Evolutionary conservation across 805 yeast genomes (phyloP), one percentile per base, ranked within the genome.

Genomic region (Metschnikowia hibisci): DNA sequence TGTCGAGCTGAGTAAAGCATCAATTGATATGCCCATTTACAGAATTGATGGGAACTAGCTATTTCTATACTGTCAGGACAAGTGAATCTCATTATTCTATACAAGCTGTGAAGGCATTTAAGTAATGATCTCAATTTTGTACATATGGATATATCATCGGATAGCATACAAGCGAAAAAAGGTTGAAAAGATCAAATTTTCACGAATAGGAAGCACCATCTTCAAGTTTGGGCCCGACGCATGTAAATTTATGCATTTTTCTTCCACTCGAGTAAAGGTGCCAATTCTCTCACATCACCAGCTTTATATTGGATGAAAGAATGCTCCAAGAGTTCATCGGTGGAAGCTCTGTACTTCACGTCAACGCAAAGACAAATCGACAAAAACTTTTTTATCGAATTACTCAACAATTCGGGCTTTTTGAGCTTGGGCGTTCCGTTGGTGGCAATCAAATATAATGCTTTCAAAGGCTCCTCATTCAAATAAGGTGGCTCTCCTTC

Each of bases 331-430:
- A 93, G 72, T 60, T 91, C 97, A 54, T 84, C 89, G 5, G 98
- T 87, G 13, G 84, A 77, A 1, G 98, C 98, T 54, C 99, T 78
- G 58, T 84, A 84, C 55, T 85, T 78, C 33, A 89, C 96, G 62
- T 95, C 98, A 29, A 91, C 98, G 66, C 96, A 88, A 20, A 93
- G 72, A 68, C 98, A 89, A 48, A 89, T 87, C 40, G 90, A 81
- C 61, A 93, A 74, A 61, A 93, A 93, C 59, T 85, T 81, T 70
- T 87, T 88, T 46, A 95, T 84, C 27, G 82, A 80, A 45, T 81
- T 73, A 8, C 91, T 81, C 47, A 93, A 69, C 30, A 71, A 55
- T 43, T 82, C 88, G 2, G 91, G 89, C 38, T 67, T 68, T 60
- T 81, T 82, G 52, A 84, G 69, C 57, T 81, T 80, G 6, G 93